Evolutionary conservation across 176 grass and related monocot genomes (phyloP).

Genomic region (Ampelocalamus luodianensis): DNA sequence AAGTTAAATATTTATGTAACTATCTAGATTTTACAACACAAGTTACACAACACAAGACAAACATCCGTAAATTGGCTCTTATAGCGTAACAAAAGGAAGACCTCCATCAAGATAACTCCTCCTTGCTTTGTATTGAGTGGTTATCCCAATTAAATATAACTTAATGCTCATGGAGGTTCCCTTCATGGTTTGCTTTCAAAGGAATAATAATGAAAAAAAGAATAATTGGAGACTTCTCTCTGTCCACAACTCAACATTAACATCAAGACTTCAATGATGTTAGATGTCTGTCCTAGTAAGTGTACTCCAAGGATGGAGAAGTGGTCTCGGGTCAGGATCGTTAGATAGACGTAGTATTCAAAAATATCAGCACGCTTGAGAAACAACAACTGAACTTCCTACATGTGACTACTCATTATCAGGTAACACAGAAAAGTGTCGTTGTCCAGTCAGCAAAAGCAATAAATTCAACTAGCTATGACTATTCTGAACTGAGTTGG

Average conservation of each 20-base stretch:
- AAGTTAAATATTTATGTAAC: too few species aligned
- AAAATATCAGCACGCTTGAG: slow-evolving; percentile 19
- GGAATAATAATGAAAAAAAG: slow-evolving; percentile 22
- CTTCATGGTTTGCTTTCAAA: slow-evolving; percentile 20
- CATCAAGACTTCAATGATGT: slow-evolving; percentile 36
- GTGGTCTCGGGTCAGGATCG: too few species aligned
- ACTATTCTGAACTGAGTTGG: slow-evolving; percentile 11
- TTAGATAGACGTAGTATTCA: too few species aligned
- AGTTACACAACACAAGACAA: too few species aligned
- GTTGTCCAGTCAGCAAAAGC: not conserved
- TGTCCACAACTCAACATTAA: slow-evolving; percentile 37
- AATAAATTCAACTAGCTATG: slow-evolving; percentile 23
- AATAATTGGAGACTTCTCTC: not conserved
- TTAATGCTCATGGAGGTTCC: slow-evolving; percentile 1
- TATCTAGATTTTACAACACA: too few species aligned
- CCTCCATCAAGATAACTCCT: too few species aligned
- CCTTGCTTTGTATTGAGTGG: slow-evolving; percentile 7
- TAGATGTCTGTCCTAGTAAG: slow-evolving; percentile 34
- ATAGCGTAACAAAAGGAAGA: too few species aligned
- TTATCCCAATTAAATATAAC: slow-evolving; percentile 22
- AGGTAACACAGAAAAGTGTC: not conserved
- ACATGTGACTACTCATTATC: slow-evolving; percentile 23
- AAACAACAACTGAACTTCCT: slow-evolving; percentile 22
- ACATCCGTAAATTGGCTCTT: too few species aligned
- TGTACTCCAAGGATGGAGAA: slow-evolving; percentile 19